These are phyloP conservation scores for Botrytis medusae DNA, from an alignment of 2,329 filamentous ascomycete species.

Conservation along the genomic window DNA sequence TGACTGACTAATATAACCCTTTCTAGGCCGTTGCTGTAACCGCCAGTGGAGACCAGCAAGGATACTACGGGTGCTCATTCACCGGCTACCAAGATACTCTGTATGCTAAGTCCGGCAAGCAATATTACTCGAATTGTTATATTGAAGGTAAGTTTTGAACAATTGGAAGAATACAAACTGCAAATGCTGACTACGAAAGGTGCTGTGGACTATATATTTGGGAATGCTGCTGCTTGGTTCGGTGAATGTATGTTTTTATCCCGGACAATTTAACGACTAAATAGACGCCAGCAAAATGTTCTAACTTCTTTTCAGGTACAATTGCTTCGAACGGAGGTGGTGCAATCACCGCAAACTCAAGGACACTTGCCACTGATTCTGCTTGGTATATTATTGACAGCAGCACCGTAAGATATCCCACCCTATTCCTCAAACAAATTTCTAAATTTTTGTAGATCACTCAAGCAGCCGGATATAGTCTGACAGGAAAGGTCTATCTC, in stretches of 20 bases:
- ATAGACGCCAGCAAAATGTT: not conserved
- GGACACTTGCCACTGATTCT: not conserved
- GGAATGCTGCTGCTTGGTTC: conserved; percentile 15
- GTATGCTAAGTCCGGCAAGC: conserved; percentile 49
- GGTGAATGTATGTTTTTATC: conserved; percentile 9
- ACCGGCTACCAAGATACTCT: conserved; percentile 56
- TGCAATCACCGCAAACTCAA: conserved; percentile 10
- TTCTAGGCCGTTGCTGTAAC: conserved; percentile 53
- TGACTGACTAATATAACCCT: not conserved
- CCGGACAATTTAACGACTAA: not conserved
- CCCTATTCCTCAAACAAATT: not conserved
- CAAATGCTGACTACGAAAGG: not conserved
- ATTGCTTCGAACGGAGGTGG: conserved; percentile 15
- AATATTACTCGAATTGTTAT: conserved; percentile 55
- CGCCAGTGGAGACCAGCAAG: conserved; percentile 48
- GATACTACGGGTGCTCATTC: conserved; percentile 55
- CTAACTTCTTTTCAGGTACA: not conserved
- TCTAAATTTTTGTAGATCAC: not conserved
- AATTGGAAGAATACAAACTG: not conserved
- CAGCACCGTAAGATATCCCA: not conserved
- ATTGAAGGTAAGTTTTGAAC: conserved; percentile 47
- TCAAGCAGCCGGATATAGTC: conserved; percentile 28
- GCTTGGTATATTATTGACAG: conserved; percentile 16
- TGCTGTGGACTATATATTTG: conserved; percentile 19
- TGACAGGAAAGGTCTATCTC: conserved; percentile 47